Evolutionary conservation across 78 protist species (phyloP), one percentile per base, ranked within the genome.

Genomic region (Dictyostelium firmibasis): DNA sequence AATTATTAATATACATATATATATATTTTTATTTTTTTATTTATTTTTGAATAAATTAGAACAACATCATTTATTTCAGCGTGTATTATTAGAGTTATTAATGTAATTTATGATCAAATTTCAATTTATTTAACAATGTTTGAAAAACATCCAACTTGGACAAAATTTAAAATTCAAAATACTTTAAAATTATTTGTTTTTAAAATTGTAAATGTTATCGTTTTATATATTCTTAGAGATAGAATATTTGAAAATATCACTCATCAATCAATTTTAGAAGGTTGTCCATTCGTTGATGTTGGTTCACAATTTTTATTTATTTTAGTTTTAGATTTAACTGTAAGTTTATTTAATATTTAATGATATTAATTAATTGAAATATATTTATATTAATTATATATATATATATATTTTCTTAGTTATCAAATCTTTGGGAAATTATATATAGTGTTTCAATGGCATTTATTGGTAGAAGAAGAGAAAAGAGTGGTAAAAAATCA

Each of bases 61-160:
- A 72, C 86, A 20, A 85, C 91, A 20, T 91, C 95, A 78, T 53
- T 84, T 23, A 76, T 91, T 9, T 78, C 86, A 41, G 81, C 95
- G 3, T 16, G 72, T n/a, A 62, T 91, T 18, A 47, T 91, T 57
- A 76, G 92, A 78, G 23, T 91, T 33, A 72, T 93, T 6, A 84
- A 79, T 79, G 78, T 93, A 29, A 84, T 84, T 70, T 93, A 86
- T 43, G 92, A 84, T 20, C 67, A 72, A 13, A 33, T 93, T 9
- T 84, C 89, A 57, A n/a, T 57, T 20, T 84, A 84, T 78, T 47
- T 93, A 53, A 93, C 96, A 29, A 36, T 27, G n/a, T 85, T 93
- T 27, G 96, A 93, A 85, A 57, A 36, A 20, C 96, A 93, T 69
- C 7, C 86, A 41, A 93, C 89, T n/a, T 93, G 96, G 96, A 83